Evolutionary conservation across 2,329 filamentous ascomycete species (phyloP), one percentile per base, ranked within the genome.

Genomic region (Pezicula neosporulosa): DNA sequence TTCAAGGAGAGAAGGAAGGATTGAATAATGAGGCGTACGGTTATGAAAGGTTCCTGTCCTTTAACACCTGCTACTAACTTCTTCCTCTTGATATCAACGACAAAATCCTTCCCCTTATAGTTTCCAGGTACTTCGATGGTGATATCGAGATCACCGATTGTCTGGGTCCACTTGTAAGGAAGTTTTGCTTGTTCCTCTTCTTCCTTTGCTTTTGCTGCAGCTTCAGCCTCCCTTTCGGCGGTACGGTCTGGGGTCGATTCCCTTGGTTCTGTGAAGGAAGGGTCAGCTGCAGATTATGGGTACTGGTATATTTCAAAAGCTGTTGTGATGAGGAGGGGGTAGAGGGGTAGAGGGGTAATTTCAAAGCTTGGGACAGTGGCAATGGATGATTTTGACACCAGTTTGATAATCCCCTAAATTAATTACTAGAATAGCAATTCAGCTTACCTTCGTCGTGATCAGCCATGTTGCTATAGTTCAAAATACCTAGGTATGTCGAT

Each of bases 81-180:
- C 52, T 78, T 83, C 74, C 90, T 92, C 70, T 87, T 89, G 68
- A 99, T 80, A 51, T 89, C 85, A 51, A 99, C 84, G 52, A 88
- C 83, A 35, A 99, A 73, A 68, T 99, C 94, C 61, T 81, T 82
- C 37, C 85, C 90, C 72, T 95, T 95, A 61, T 93, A 76, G 70
- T 92, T 96, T 21, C 80, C 87, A 0, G 93, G 87, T 1, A 99
- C 83, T 27, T 81, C 76, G 53, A 95, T 80, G 47, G 80, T 86
- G 63, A 97, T 74, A 66, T 96, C 90, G 54, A 97, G 75, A 66
- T 97, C 94, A 61, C 79, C 80, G 68, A 99, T 96, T 21, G 88
- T 92, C 74, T 99, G 94, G 10, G 82, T 88, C 94, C 94, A 99
- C 75, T 95, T 94, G 84, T 99, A 99, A 1, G 94, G 94, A 39